Base-by-base conservation (phyloP, 2,329 filamentous ascomycete species). In the Neopestalotiopsis sp. region DNA sequence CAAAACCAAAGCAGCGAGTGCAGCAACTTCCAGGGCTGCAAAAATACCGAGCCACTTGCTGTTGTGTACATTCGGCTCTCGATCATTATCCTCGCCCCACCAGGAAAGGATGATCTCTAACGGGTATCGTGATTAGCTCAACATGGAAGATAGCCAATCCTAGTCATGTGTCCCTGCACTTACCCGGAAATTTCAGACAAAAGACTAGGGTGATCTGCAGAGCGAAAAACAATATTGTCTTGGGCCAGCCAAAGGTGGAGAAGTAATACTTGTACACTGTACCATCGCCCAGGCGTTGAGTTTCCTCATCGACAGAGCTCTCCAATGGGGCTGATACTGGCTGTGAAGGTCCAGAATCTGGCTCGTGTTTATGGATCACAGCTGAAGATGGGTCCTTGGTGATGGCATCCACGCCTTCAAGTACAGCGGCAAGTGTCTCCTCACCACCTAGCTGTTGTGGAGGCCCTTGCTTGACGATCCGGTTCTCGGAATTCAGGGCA, bases 381-480 rank as follows among this genome's bases (percentile, higher is more conserved):
- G 38, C 17, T 24, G 7, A 20, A 24, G 40, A 24, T 14, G 17
- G n/a, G 5, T 45, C 34, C 7, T 49, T 14, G 12, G 10, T 28
- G 20, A 38, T 40, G 40, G 42, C 34, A 28, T 20, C 28, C n/a
- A 49, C 20, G 24, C 40, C 28, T 12, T 64, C n/a, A n/a, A 53
- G 34, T 49, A 45, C 40, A 28, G 38, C 10, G 28, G 45, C n/a
- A 17, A 45, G n/a, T 13, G 20, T 28, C 10, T 56, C n/a, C n/a
- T 28, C 12, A 24, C 34, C 38, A 17, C 34, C 24, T 32, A 61
- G 14, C 40, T 59, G 20, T 20, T 67, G 53, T 20, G 53, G 65
- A 14, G 72, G 73, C 4, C 81, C 80, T 69, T 78, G 75, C 42
- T 79, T 73, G 6, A 70, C 66, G 63, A 78, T 70, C 2, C 45